Base-by-base conservation (phyloP, 202 grass and related monocot genomes). In the Carex sylvatica region DNA sequence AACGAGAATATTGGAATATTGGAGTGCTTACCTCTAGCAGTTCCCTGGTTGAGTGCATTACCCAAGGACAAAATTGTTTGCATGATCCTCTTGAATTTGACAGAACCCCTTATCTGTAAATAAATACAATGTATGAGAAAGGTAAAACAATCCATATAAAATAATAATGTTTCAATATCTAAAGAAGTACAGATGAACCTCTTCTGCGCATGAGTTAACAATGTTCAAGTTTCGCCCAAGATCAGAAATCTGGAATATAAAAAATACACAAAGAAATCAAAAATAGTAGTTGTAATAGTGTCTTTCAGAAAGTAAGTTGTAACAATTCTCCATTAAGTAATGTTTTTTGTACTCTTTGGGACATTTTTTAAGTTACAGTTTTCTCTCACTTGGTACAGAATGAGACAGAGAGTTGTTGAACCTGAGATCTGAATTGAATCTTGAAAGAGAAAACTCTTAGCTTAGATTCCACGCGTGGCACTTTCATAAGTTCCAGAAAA, bases 41-140 rank as follows among this genome's bases (percentile, higher is more conserved):
- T 98, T 61, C 96, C 96, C 90, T 98, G 96, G 83, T 98, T 98
- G 83, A 98, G 85, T 59, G 96, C 96, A 95, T 99, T 99, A 80
- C 96, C 96, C 69, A 99, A 87, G 81, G 96, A 99, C 82, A 99
- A 92, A 90, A 99, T 99, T 36, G 96, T 99, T 80, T 99, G 92
- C 96, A 99, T 95, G 80, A 95, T 95, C 77, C 92, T 99, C 94
- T 95, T 99, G 70, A 99, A 89, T 86, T 99, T 99, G 26, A 86
- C 79, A 71, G 96, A 99, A 89, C 92, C 83, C 83, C 88, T 95
- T 86, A 99, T 95, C 96, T 99, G 55, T 76, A 35, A 86, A 89
- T 65, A 86, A 83, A 8, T 78, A 72, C 67, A 66, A 79, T 61
- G 80, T 79, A 26, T 84, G 47, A 92, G 70, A 35, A 8, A 79